Percentiles rank a stretch among this genome's conserved stretches.
Conservation (phyloP, 768 basidiomycete genomes). For the Lentinus tigrinus region DNA sequence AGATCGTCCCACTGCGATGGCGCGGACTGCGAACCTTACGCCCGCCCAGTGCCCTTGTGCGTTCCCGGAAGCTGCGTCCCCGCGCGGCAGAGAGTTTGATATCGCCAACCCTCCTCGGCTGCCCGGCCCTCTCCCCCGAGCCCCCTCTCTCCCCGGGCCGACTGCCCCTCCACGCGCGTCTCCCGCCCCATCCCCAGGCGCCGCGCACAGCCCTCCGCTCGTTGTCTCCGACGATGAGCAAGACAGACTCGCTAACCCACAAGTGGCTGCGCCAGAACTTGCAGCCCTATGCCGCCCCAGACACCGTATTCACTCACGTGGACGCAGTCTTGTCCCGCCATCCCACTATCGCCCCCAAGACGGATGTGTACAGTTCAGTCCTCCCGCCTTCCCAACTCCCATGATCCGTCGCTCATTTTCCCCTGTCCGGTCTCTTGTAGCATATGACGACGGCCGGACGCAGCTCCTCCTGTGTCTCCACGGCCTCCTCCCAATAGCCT, state of each 20-base stretch:
- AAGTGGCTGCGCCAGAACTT: conserved; percentile 69
- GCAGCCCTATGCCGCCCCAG: conserved; percentile 51
- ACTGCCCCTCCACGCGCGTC: background rate
- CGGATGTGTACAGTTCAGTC: conserved; percentile 72
- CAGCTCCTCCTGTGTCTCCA: conserved; percentile 89
- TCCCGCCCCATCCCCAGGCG: conserved; percentile 6
- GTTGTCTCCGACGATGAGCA: conserved; percentile 27
- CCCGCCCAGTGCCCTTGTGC: background rate
- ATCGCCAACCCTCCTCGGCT: conserved; percentile 4
- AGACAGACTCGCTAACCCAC: conserved; percentile 36
- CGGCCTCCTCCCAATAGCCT: conserved; percentile 87
- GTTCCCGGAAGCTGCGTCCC: conserved; percentile 18
- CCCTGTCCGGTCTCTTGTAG: conserved; percentile 37
- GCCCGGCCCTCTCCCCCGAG: background rate
- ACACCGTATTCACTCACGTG: conserved; percentile 63
- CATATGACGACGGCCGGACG: conserved; percentile 92
- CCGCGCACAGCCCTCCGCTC: background rate
- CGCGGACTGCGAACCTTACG: conserved; percentile 19
- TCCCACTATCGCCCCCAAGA: conserved; percentile 68
- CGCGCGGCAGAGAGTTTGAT: conserved; percentile 10
- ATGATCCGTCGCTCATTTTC: conserved; percentile 16
- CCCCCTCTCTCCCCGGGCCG: background rate
- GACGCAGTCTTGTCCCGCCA: conserved; percentile 55
- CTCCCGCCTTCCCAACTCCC: conserved; percentile 5
- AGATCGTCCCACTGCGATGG: conserved; percentile 17